phyloP scores from a whole-genome alignment of 1,284 basidiomycete species.

The Apiotrichum gamsii region DNA sequence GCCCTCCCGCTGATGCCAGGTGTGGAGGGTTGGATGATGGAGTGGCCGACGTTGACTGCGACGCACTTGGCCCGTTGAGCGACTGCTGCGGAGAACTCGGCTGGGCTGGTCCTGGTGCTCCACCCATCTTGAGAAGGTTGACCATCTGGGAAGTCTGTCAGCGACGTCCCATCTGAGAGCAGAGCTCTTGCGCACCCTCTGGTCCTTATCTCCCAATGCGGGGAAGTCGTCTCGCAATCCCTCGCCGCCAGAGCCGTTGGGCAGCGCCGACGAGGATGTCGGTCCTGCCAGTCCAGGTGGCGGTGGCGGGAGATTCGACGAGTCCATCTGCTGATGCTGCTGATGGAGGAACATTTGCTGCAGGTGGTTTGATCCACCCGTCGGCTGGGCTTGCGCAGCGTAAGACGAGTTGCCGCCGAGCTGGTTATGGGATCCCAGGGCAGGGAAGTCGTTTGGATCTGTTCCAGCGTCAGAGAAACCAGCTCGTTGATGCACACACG shows the following conservation, averaged over 20 bases:
- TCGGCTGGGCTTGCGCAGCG: conserved; percentile 34
- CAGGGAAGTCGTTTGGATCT: conserved; percentile 45
- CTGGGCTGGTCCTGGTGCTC: conserved; percentile 13
- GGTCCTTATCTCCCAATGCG: conserved; percentile 34
- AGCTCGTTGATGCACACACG: too few relatives aligned
- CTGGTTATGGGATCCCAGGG: conserved; percentile 34
- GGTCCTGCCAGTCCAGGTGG: conserved; percentile 44
- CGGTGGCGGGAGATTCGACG: conserved; percentile 36
- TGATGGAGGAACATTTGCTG: conserved; percentile 19
- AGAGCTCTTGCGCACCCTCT: conserved; percentile 18
- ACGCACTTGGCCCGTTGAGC: conserved; percentile 26
- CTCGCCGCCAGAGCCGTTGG: conserved; percentile 27
- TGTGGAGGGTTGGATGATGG: conserved; percentile 30
- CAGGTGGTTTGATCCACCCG: conserved; percentile 15
- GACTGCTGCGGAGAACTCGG: conserved; percentile 14
- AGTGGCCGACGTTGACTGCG: conserved; percentile 31
- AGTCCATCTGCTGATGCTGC: conserved; percentile 34
- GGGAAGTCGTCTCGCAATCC: conserved; percentile 43
- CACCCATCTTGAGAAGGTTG: conserved; percentile 16
- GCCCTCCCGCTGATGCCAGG: conserved; percentile 16
- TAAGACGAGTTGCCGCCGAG: conserved; percentile 29
- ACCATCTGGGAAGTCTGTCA: conserved; percentile 24
- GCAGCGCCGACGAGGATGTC: conserved; percentile 19
- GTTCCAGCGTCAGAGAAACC: too few relatives aligned
- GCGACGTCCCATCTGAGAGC: too few relatives aligned